These are phyloP conservation scores for Populus alba DNA, from an alignment of 345 rosid species.

Conservation along the genomic window DNA sequence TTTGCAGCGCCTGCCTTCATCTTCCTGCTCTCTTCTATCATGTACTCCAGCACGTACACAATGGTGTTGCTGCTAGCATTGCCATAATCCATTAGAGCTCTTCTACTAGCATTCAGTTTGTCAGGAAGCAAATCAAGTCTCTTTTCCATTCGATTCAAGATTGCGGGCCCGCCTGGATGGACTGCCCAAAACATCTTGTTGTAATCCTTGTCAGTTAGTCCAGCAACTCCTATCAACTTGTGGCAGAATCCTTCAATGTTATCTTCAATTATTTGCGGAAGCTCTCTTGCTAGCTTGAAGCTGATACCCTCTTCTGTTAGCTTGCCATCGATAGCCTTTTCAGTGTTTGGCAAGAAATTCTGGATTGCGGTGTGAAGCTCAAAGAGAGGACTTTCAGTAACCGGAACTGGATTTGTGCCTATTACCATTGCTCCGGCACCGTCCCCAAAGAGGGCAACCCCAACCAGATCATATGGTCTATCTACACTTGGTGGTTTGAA, in stretches of 20 bases:
- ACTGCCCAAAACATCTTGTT: constrained; percentile 92
- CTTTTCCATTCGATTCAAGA: constrained; percentile 79
- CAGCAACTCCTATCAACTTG: constrained; percentile 49
- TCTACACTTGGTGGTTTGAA: constrained; percentile 83
- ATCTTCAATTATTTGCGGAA: constrained; percentile 90
- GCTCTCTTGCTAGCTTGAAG: constrained; percentile 84
- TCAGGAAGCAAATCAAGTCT: constrained; percentile 67
- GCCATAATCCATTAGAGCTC: constrained; percentile 88
- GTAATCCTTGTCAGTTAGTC: constrained; percentile 48
- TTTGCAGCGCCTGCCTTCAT: constrained; percentile 25
- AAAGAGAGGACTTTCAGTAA: constrained; percentile 65
- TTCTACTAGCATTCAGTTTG: constrained; percentile 73
- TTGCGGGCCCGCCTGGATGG: constrained; percentile 99
- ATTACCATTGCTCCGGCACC: constrained; percentile 88
- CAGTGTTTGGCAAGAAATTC: constrained; percentile 74
- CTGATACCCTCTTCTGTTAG: constrained; percentile 90
- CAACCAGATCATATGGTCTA: constrained; percentile 96
- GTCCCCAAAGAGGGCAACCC: constrained; percentile 89
- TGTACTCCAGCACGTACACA: constrained; percentile 84
- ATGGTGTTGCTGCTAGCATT: constrained; percentile 94
- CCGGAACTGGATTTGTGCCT: constrained; percentile 61
- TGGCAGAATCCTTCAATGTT: constrained; percentile 75
- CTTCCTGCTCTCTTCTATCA: constrained; percentile 73
- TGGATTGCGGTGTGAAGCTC: constrained; percentile 88
- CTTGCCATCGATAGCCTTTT: constrained; percentile 76